These are phyloP conservation scores for Strobilomyces confusus DNA, from an alignment of 768 basidiomycete species.

Conservation along the genomic window DNA sequence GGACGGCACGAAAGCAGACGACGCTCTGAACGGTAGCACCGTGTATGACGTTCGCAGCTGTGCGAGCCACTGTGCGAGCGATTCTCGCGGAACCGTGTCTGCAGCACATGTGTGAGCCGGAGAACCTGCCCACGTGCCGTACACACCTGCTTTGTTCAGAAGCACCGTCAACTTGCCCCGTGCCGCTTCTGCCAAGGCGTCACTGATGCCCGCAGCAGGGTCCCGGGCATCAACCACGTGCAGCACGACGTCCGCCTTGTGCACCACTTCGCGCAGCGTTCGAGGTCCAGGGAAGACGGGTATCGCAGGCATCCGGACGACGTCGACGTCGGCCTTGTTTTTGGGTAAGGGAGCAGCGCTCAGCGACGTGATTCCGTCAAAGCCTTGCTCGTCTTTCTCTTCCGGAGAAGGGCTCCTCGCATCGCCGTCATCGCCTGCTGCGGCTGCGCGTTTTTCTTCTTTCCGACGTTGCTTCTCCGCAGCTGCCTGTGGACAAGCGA, in stretches of 20 bases:
- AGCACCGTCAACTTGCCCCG: slow-evolving; percentile 56
- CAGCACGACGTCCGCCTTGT: slow-evolving; percentile 73
- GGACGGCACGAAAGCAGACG: slow-evolving; percentile 59
- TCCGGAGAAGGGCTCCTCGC: slow-evolving; percentile 25
- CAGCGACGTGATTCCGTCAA: slow-evolving; percentile 38
- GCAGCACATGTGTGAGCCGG: slow-evolving; percentile 2
- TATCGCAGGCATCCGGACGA: slow-evolving; percentile 11
- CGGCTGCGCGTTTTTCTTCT: slow-evolving; percentile 54
- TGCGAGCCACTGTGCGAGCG: slow-evolving; percentile 63
- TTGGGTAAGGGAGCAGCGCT: not conserved
- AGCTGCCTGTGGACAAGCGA: slow-evolving; percentile 47
- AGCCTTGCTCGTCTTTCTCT: slow-evolving; percentile 26
- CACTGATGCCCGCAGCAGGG: slow-evolving; percentile 71
- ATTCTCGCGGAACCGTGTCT: slow-evolving; percentile 82
- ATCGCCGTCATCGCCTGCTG: slow-evolving; percentile 27
- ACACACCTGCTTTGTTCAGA: slow-evolving; percentile 84
- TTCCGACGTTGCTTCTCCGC: slow-evolving; percentile 71
- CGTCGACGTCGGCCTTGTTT: not conserved
- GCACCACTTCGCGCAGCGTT: slow-evolving; percentile 46
- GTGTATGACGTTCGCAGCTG: slow-evolving; percentile 57
- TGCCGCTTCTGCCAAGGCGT: slow-evolving; percentile 44
- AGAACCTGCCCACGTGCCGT: not conserved
- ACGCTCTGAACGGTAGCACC: slow-evolving; percentile 69
- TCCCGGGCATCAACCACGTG: slow-evolving; percentile 85
- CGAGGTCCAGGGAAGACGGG: slow-evolving; percentile 26